These are phyloP conservation scores for Scleroderma citrinum DNA, from an alignment of 768 basidiomycete species.

Conservation along the genomic window DNA sequence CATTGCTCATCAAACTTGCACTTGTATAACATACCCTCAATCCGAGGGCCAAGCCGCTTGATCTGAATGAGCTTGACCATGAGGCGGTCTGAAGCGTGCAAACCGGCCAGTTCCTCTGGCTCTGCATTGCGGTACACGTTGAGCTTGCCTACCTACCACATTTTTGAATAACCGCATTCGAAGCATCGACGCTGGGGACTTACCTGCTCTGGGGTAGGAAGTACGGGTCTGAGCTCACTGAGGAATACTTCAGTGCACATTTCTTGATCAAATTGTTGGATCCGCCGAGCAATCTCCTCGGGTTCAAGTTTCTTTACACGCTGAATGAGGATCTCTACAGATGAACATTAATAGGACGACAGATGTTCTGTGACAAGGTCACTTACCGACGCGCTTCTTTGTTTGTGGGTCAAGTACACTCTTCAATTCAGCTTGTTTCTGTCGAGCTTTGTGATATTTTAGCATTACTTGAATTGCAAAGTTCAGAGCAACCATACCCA, in stretches of 20 bases:
- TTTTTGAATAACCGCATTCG: background rate
- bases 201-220: slow-evolving; percentile 91
- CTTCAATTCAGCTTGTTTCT: slow-evolving; percentile 83
- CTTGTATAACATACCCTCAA: slow-evolving; percentile 95
- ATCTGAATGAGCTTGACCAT: slow-evolving; percentile 98
- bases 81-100: slow-evolving; percentile 93
- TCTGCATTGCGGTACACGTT: slow-evolving; percentile 86
- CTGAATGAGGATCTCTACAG: slow-evolving; percentile 85
- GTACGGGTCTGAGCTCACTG: slow-evolving; percentile 77
- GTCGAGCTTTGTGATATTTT: slow-evolving; percentile 46
- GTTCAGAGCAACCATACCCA: slow-evolving; percentile 46
- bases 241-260: slow-evolving; percentile 88
- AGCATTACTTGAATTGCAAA: slow-evolving; percentile 6
- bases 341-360: background rate
- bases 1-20: slow-evolving; percentile 83
- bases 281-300: slow-evolving; percentile 78
- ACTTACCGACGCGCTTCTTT: slow-evolving; percentile 89
- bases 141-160: slow-evolving; percentile 70
- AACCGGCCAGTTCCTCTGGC: slow-evolving; percentile 73
- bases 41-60: slow-evolving; percentile 76
- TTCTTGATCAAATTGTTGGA: slow-evolving; percentile 81
- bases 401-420: slow-evolving; percentile 89
- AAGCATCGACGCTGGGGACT: slow-evolving; percentile 2
- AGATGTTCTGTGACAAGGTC: background rate
- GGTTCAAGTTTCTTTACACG: slow-evolving; percentile 78